Conservation (phyloP, 352 stramenopile genomes). For the Blastocystis sp. region DNA sequence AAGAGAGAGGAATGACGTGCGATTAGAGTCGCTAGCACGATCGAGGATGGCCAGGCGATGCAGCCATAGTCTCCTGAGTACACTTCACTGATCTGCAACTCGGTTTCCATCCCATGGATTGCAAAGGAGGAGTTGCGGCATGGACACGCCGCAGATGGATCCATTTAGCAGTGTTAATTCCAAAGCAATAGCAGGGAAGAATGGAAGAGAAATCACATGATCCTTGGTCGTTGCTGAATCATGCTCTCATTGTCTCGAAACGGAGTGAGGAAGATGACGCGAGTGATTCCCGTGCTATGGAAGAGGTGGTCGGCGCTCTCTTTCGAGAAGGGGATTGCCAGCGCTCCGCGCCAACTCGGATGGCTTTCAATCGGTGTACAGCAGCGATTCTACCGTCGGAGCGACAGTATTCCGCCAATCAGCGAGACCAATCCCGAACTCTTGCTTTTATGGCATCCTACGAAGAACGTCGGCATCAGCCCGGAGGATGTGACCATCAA, state of each 20-base stretch:
- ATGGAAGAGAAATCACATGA: neutral
- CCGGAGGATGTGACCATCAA: constrained; percentile 49
- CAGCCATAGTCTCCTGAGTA: neutral
- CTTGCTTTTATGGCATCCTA: constrained; percentile 65
- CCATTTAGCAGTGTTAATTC: no score
- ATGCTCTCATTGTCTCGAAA: neutral
- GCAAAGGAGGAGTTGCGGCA: neutral
- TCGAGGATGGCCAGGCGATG: neutral
- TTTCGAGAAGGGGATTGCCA: no score
- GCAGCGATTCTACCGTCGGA: neutral
- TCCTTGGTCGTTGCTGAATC: neutral
- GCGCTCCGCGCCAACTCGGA: no score
- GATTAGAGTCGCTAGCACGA: neutral
- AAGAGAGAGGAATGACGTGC: neutral
- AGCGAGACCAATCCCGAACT: constrained; percentile 50
- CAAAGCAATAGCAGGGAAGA: neutral
- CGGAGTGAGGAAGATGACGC: neutral
- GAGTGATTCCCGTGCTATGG: neutral
- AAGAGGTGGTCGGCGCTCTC: neutral
- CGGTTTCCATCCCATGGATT: neutral
- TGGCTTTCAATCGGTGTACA: neutral
- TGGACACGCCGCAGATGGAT: no score
- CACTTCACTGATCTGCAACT: neutral
- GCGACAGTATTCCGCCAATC: constrained; percentile 6
- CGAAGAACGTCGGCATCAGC: constrained; percentile 37